Conservation (phyloP, 345 rosid genomes). For the Laguncularia racemosa region DNA sequence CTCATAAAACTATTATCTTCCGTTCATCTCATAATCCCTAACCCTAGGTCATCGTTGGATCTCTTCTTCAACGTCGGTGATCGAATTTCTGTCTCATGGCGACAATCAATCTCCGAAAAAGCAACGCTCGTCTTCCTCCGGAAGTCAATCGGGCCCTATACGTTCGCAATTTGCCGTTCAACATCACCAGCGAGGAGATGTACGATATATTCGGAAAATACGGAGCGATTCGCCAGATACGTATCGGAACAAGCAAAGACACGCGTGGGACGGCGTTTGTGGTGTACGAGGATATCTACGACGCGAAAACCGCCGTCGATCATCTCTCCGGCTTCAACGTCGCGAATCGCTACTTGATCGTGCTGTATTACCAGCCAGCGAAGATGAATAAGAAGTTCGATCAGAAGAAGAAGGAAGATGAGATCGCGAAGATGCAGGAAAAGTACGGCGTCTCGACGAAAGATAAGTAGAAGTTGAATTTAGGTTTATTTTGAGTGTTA, state of each 20-base stretch:
- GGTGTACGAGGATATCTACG: slow-evolving; percentile 93
- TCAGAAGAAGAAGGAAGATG: slow-evolving; percentile 90
- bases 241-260: slow-evolving; percentile 81
- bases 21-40: too few species aligned
- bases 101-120: slow-evolving; percentile 67
- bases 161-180: slow-evolving; percentile 97
- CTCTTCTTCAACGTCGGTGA: too few species aligned
- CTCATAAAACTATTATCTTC: too few species aligned
- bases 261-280: slow-evolving; percentile 95
- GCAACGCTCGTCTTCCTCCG: slow-evolving; percentile 86
- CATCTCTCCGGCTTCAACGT: slow-evolving; percentile 98
- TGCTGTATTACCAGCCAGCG: slow-evolving; percentile 82
- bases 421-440: slow-evolving; percentile 79
- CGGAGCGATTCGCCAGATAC: slow-evolving; percentile 96
- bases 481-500: neutral
- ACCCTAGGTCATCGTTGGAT: too few species aligned
- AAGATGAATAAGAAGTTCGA: slow-evolving; percentile 94
- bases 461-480: slow-evolving; percentile 40
- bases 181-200: slow-evolving; percentile 99
- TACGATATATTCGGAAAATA: slow-evolving; percentile 98
- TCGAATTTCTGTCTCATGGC: slow-evolving; percentile 31
- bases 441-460: slow-evolving; percentile 84
- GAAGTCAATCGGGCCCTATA: slow-evolving; percentile 92
- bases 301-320: slow-evolving; percentile 94
- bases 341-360: slow-evolving; percentile 86